These are phyloP conservation scores for Russula ochroleuca DNA, from an alignment of 768 basidiomycete genomes.

Conservation along the genomic window DNA sequence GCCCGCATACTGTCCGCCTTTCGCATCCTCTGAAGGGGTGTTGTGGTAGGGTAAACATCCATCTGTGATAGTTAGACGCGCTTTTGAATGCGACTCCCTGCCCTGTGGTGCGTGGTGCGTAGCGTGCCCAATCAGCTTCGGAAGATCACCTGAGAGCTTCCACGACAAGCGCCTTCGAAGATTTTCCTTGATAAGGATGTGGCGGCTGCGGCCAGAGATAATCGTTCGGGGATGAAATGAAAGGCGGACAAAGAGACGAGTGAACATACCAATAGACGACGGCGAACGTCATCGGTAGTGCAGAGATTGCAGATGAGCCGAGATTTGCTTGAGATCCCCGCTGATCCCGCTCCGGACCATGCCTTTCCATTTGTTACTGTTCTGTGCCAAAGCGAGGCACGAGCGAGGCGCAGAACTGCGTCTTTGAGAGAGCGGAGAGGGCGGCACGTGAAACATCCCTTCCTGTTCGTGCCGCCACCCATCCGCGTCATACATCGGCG, in stretches of 20 bases:
- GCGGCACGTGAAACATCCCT: no score
- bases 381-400: no score
- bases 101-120: conserved; percentile 9
- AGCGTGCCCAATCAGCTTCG: conserved; percentile 19
- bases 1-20: conserved; percentile 13
- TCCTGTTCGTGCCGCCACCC: no score
- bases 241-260: background rate
- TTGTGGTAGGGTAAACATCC: background rate
- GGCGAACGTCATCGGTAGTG: background rate
- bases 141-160: background rate
- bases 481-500: no score
- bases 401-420: no score
- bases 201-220: background rate
- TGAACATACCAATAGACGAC: background rate
- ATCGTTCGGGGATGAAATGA: conserved; percentile 1
- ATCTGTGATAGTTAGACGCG: conserved; percentile 6
- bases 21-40: background rate
- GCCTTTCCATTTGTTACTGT: background rate
- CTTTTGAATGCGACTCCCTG: conserved; percentile 9
- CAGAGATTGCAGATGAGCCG: conserved; percentile 3
- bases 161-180: background rate
- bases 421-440: no score
- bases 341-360: background rate
- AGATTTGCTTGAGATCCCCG: conserved; percentile 18
- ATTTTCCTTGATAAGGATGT: conserved; percentile 2